Conservation (phyloP, 2,329 filamentous ascomycete species). For the Alternaria infectoria region DNA sequence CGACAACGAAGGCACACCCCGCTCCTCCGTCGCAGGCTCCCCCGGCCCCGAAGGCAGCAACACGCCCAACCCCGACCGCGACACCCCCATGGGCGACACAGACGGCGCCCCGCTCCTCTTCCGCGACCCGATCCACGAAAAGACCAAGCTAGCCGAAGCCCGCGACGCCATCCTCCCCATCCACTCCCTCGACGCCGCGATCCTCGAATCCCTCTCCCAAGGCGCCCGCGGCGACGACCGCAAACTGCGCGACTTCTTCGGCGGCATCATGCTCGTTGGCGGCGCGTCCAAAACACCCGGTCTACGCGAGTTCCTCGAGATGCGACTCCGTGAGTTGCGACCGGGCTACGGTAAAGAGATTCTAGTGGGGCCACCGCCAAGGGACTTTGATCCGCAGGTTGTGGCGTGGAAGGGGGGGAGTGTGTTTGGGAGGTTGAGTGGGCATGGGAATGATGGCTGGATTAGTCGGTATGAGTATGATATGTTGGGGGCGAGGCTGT, state of each 20-base stretch:
- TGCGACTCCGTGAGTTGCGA: constrained; percentile 72
- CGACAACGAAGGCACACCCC: constrained; percentile 76
- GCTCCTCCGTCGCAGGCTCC: constrained; percentile 84
- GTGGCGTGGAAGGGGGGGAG: constrained; percentile 97
- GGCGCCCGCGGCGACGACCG: constrained; percentile 89
- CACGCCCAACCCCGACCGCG: constrained; percentile 65
- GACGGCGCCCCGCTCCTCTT: constrained; percentile 46
- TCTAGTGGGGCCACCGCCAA: constrained; percentile 72
- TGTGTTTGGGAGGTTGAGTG: constrained; percentile 87
- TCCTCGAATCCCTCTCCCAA: constrained; percentile 86
- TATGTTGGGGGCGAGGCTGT: constrained; percentile 76
- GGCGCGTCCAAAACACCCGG: constrained; percentile 60
- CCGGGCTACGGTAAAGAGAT: constrained; percentile 70
- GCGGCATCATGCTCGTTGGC: constrained; percentile 50
- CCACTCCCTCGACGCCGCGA: constrained; percentile 85
- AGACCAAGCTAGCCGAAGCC: constrained; percentile 62
- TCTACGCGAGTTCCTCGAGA: constrained; percentile 83
- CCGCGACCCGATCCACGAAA: constrained; percentile 57
- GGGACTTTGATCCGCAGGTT: constrained; percentile 97
- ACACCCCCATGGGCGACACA: constrained; percentile 53
- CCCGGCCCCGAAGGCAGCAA: constrained; percentile 84
- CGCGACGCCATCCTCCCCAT: constrained; percentile 82
- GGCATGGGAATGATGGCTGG: constrained; percentile 89
- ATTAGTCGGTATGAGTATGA: constrained; percentile 88
- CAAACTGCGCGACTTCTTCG: constrained; percentile 82